Evolutionary conservation across 768 basidiomycete species (phyloP).

Genomic region (Cystoderma amianthinum): DNA sequence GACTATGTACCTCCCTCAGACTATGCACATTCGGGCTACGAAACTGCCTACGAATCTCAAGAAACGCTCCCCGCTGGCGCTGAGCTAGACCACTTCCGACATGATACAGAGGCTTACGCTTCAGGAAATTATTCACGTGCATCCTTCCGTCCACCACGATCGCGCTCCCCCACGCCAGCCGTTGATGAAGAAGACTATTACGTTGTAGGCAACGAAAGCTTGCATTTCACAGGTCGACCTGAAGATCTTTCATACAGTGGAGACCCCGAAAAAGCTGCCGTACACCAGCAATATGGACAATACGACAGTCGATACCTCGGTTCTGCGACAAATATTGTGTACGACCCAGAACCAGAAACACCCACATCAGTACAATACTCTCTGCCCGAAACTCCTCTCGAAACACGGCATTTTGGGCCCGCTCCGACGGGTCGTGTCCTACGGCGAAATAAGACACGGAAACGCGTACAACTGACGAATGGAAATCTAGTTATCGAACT

Average conservation of each 20-base stretch:
- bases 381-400: slow-evolving; percentile 45
- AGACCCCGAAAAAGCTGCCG: slow-evolving; percentile 34
- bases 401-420: slow-evolving; percentile 83
- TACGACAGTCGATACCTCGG: slow-evolving; percentile 6
- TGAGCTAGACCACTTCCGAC: slow-evolving; percentile 51
- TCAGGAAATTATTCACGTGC: slow-evolving; percentile 51
- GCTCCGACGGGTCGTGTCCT: slow-evolving; percentile 75
- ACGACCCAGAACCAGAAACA: slow-evolving; percentile 35
- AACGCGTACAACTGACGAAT: slow-evolving; percentile 76
- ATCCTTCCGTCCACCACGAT: slow-evolving; percentile 45
- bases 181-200: slow-evolving; percentile 69
- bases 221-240: slow-evolving; percentile 44
- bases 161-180: slow-evolving; percentile 72
- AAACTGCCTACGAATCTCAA: slow-evolving; percentile 21
- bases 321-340: slow-evolving; percentile 17
- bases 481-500: slow-evolving; percentile 87
- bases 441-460: slow-evolving; percentile 69
- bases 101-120: slow-evolving; percentile 64
- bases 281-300: slow-evolving; percentile 13
- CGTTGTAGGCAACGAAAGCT: slow-evolving; percentile 46
- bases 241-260: slow-evolving; percentile 11
- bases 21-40: slow-evolving; percentile 16
- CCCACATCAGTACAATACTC: slow-evolving; percentile 29
- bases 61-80: slow-evolving; percentile 25
- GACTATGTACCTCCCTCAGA: slow-evolving; percentile 25